phyloP scores from a whole-genome alignment of 2,329 filamentous ascomycete genomes.

The Aureobasidium sp. region DNA sequence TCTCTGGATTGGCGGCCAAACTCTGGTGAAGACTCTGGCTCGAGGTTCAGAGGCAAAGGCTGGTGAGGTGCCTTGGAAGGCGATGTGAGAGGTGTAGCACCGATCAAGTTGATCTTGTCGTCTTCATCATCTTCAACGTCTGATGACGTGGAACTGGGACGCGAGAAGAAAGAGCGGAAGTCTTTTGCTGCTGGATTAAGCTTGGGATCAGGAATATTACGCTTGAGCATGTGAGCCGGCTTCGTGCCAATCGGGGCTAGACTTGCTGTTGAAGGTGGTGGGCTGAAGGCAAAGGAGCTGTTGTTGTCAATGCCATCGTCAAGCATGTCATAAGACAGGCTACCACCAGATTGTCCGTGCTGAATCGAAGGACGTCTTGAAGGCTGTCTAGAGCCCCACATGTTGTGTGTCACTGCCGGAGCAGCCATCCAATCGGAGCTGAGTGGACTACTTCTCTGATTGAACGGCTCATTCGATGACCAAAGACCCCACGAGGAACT shows the following conservation, averaged over 20 bases:
- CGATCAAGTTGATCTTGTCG: conserved; percentile 15
- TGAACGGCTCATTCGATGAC: conserved; percentile 54
- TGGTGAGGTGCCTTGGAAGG: conserved; percentile 24
- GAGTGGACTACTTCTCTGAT: conserved; percentile 58
- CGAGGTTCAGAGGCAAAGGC: conserved; percentile 27
- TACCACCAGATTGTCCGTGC: conserved; percentile 72
- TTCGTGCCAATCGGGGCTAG: conserved; percentile 80
- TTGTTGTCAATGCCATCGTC: conserved; percentile 56
- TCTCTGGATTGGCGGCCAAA: conserved; percentile 47
- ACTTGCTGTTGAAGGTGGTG: conserved; percentile 46
- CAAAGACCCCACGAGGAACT: conserved; percentile 72
- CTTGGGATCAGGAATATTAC: conserved; percentile 51
- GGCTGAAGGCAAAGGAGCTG: conserved; percentile 49
- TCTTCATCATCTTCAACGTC: conserved; percentile 41
- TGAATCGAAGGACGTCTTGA: conserved; percentile 87
- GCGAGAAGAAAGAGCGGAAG: conserved; percentile 76
- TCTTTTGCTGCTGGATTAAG: conserved; percentile 92
- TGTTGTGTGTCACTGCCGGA: conserved; percentile 25
- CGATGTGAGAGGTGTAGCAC: conserved; percentile 17
- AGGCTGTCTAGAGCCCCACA: conserved; percentile 69
- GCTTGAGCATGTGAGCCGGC: conserved; percentile 43
- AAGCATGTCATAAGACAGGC: conserved; percentile 59
- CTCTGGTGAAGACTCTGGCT: conserved; percentile 37
- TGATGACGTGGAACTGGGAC: conserved; percentile 26
- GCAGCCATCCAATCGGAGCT: conserved; percentile 59